phyloP scores from a whole-genome alignment of 106 monocot species.

The Allium fistulosum region DNA sequence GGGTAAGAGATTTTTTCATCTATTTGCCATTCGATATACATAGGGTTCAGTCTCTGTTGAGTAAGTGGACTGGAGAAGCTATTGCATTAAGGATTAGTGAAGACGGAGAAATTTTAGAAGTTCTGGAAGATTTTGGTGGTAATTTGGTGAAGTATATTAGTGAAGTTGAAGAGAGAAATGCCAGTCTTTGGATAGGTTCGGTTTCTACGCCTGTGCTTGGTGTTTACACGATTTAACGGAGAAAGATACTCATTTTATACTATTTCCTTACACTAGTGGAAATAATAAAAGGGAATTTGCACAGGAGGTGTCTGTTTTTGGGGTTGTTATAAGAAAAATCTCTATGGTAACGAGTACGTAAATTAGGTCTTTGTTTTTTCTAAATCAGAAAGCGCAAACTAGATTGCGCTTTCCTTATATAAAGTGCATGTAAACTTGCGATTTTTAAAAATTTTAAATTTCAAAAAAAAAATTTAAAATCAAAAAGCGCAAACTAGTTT shows the following conservation, averaged over 20 bases:
- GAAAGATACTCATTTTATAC: not conserved
- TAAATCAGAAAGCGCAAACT: too few relatives aligned
- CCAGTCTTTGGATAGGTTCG: slow-evolving; percentile 64
- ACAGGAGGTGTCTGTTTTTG: too few relatives aligned
- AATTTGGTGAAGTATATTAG: slow-evolving; percentile 27
- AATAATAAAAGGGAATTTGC: too few relatives aligned
- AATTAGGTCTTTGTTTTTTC: too few relatives aligned
- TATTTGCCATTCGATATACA: not conserved
- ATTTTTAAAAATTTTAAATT: too few relatives aligned
- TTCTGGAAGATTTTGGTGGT: slow-evolving; percentile 21
- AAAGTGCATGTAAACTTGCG: too few relatives aligned
- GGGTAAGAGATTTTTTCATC: not conserved
- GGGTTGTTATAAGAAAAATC: too few relatives aligned
- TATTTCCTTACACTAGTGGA: too few relatives aligned
- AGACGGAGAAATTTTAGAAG: slow-evolving; percentile 32
- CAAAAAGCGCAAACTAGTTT: too few relatives aligned
- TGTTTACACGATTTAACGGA: not conserved
- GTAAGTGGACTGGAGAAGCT: slow-evolving; percentile 5
- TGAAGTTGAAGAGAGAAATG: slow-evolving; percentile 58
- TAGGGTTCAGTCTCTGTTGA: not conserved
- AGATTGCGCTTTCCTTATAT: too few relatives aligned
- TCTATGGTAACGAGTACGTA: too few relatives aligned
- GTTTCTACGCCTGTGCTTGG: not conserved
- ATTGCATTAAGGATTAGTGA: slow-evolving; percentile 42
- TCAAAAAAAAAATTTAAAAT: too few relatives aligned